Base-by-base conservation (phyloP, 306 rosid species). In the Gastrolobium villosum region DNA sequence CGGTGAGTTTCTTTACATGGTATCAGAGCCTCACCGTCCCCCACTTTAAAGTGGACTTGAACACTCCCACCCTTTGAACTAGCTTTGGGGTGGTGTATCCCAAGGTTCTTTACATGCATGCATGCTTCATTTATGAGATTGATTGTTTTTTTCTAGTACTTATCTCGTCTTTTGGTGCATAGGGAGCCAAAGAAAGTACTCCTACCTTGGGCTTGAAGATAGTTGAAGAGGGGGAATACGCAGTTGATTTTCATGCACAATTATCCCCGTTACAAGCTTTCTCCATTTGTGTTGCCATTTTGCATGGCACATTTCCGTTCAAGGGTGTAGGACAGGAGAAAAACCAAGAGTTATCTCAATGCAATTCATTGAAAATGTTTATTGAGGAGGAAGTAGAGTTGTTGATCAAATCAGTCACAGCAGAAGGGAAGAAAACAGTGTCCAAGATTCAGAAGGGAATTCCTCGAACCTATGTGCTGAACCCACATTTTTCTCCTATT, bases 401-500 rank as follows among this genome's bases (percentile, higher is more conserved):
- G 78, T 82, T 88, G 65, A 79, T 91, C 65, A 90, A 90, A 67
- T 77, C 93, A 5, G 93, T 84, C 74, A 56, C 90, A 15, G 26
- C 70, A 13, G 89, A 88, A 20, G 26, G 26, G 73, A 83, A 89
- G 85, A 86, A 77, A 76, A 77, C 74, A 35, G 80, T 20, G 72
- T 59, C 81, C 26, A 92, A 85, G 84, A 84, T 78, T 75, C 88
- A 65, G 45, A 91, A 88, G 76, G 81, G 89, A 77, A 83, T 84
- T 75, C 93, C 91, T 41, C 83, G 84, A 52, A 83, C 88, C n/a
- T 92, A 80, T 53, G 82, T 87, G 73, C 65, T 82, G 39, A 90
- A 96, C 56, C 96, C 97, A 0, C 93, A 96, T 4, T 93, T 91
- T 79, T 96, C 97, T 75, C 99, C 99, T 10, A 86, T 96, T 50